A percentile compares a stretch with the other conserved stretches of the same genome.
These are phyloP conservation scores for Tylopilus cervinicoccineus DNA, from an alignment of 768 basidiomycete genomes.

Conservation along the genomic window DNA sequence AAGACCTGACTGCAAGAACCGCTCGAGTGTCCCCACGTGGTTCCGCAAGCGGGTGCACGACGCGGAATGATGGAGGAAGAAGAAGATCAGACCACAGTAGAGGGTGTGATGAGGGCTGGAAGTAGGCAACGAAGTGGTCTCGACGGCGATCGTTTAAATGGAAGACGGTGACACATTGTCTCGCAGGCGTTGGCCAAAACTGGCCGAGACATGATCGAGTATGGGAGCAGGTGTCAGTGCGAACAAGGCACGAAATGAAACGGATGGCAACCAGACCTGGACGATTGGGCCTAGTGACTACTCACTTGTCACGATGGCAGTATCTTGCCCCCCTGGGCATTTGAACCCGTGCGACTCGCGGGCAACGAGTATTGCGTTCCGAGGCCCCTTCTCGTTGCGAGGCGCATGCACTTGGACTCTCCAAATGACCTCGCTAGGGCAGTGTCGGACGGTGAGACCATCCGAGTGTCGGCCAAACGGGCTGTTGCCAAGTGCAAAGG, in stretches of 20 bases:
- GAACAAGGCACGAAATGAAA: background rate
- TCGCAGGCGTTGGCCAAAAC: background rate
- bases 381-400: background rate
- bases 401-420: background rate
- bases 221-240: background rate
- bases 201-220: background rate
- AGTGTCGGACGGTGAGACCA: background rate
- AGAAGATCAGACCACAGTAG: too few species aligned
- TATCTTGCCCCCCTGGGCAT: background rate
- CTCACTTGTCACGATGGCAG: background rate
- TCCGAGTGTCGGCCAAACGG: background rate
- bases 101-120: background rate
- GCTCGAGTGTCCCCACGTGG: background rate
- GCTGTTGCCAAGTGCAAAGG: background rate
- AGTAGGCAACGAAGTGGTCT: background rate
- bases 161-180: background rate
- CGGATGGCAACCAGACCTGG: background rate
- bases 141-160: background rate
- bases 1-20: background rate
- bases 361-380: background rate
- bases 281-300: background rate
- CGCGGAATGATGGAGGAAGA: background rate
- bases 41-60: background rate
- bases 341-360: background rate
- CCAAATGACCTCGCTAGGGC: background rate